Conservation (phyloP, 1,139 yeast species). For the Hemisphaericaspora lyxosophila region DNA sequence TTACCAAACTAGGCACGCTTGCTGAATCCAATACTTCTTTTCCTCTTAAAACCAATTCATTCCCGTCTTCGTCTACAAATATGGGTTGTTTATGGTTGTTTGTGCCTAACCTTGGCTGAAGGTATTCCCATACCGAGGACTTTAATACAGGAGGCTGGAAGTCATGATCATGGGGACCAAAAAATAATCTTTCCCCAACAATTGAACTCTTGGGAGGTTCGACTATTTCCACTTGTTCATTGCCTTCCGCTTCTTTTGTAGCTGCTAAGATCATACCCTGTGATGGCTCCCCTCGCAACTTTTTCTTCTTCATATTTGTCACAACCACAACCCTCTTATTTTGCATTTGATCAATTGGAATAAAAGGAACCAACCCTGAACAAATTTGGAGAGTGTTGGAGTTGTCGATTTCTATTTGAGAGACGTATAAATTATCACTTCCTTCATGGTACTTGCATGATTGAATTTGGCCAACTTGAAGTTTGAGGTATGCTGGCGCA, state of each 20-base stretch:
- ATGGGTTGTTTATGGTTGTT: conserved; percentile 14
- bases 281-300: conserved; percentile 70
- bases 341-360: conserved; percentile 81
- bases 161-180: conserved; percentile 20
- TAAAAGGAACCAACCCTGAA: conserved; percentile 70
- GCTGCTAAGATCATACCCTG: conserved; percentile 64
- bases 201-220: conserved; percentile 31
- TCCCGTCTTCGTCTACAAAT: conserved; percentile 12
- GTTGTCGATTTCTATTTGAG: conserved; percentile 35
- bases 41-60: conserved; percentile 10
- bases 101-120: conserved; percentile 25
- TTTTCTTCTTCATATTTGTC: conserved; percentile 87
- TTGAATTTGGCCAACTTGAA: conserved; percentile 48
- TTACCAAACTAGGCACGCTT: conserved; percentile 5
- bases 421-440: conserved; percentile 56
- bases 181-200: conserved; percentile 32
- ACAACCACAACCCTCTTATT: conserved; percentile 78
- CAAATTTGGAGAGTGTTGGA: conserved; percentile 43
- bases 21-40: conserved; percentile 4
- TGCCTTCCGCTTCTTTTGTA: conserved; percentile 15
- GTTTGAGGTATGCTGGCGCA: conserved; percentile 24
- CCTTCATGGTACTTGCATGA: conserved; percentile 46
- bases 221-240: conserved; percentile 33
- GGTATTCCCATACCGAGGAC: conserved; percentile 33
- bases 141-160: conserved; percentile 29